These are phyloP conservation scores for Hippophae tibetana DNA, from an alignment of 306 rosid species.

Conservation along the genomic window DNA sequence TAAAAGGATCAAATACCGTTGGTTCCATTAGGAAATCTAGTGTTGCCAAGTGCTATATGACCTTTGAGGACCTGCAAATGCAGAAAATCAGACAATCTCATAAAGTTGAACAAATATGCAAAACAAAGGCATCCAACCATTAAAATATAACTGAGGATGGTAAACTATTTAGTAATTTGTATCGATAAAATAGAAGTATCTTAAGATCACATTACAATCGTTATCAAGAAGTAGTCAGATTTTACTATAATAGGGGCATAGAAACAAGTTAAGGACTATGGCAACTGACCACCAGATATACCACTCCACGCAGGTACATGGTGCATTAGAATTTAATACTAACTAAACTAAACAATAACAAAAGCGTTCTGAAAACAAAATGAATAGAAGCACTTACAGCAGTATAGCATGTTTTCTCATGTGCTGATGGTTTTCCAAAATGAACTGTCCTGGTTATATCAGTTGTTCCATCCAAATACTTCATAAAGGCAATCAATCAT, in stretches of 20 bases:
- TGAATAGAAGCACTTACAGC: constrained; percentile 49
- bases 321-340: no score
- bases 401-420: constrained; percentile 84
- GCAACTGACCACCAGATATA: no score
- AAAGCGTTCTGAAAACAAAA: neutral
- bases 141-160: no score
- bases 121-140: no score
- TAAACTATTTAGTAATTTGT: no score
- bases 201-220: no score
- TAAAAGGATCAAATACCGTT: constrained; percentile 42
- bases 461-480: constrained; percentile 98
- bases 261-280: no score
- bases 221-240: no score
- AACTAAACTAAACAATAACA: constrained; percentile 4
- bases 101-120: no score
- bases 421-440: constrained; percentile 84
- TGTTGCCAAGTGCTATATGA: constrained; percentile 84
- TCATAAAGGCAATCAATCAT: constrained; percentile 20
- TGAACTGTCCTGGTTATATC: constrained; percentile 95
- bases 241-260: no score
- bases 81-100: constrained; percentile 4
- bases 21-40: constrained; percentile 92
- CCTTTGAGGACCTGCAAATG: constrained; percentile 81
- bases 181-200: no score
- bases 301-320: no score